Evolutionary conservation across 345 rosid genomes (phyloP), one percentile per base, ranked within the genome.

Genomic region (Noccaea bulbosa): DNA sequence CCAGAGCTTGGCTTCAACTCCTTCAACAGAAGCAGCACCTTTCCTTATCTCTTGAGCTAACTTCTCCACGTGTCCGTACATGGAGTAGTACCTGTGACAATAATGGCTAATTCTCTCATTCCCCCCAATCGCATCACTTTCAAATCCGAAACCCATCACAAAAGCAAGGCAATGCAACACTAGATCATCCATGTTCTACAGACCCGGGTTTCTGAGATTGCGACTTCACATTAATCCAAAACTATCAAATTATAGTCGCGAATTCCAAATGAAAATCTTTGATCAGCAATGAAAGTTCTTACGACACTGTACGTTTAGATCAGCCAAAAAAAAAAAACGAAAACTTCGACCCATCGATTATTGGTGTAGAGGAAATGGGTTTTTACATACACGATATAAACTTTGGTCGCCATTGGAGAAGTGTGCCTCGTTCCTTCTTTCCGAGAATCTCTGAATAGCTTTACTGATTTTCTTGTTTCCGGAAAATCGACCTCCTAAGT

Each of bases 21-120:
- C 96, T 72, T 87, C 92, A 73, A 89, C 91, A 60, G 93, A 89
- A 58, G 89, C 83, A 79, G 96, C 91, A 1, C 96, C 98, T 78
- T 84, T 89, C 87, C 81, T 79, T 24, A 92, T 89, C 82, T 89
- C 92, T 76, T 92, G 86, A 11, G 98, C 98, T 71, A 92, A 78
- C 74, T 76, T 87, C 88, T 85, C 96, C 17, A 92, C 96, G 76
- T 92, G 98, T 7, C 96, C 98, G 57, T 92, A 89, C 98, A 89
- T 92, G 63, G 98, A 89, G 81, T 92, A 87, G 81, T 89, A 92
- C 82, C 96, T 92, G 80, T 68, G 37, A 35, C 58, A 58, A 4
- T 10, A 58, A 4, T 10, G 4, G 59, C 17, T 48, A 46, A 43
- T 34, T n/a, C 11, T 11, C 38, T 50, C 12, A 49, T 22, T 43